Conservation (phyloP, 768 basidiomycete species). For the Mycena filopes region DNA sequence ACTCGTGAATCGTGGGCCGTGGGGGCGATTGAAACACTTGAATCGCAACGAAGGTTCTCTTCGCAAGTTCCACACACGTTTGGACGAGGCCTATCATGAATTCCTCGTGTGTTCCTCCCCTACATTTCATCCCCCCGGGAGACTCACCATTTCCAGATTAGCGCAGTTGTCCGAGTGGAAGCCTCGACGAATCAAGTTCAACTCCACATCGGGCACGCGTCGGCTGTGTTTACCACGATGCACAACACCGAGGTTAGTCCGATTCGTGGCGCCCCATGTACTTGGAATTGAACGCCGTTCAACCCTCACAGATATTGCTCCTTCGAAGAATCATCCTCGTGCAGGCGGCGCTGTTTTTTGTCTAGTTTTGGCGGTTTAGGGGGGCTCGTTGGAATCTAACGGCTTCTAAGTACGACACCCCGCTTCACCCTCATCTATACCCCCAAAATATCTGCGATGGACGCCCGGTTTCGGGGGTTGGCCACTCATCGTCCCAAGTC, state of each 20-base stretch:
- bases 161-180: constrained; percentile 2
- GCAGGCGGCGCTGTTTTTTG: constrained; percentile 14
- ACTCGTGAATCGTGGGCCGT: background rate
- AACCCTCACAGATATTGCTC: background rate
- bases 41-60: constrained; percentile 14
- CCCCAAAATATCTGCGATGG: background rate
- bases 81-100: constrained; percentile 15
- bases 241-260: background rate
- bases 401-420: background rate
- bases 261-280: background rate
- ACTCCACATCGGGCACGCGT: background rate
- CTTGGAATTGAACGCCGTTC: background rate
- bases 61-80: constrained; percentile 1
- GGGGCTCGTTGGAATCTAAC: background rate
- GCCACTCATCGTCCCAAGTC: too few species aligned
- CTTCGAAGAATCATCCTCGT: constrained; percentile 2
- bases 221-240: background rate
- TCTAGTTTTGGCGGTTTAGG: constrained; percentile 20
- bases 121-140: too few species aligned
- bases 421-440: constrained; percentile 12
- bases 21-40: constrained; percentile 9
- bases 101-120: background rate
- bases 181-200: background rate
- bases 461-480: constrained; percentile 17
- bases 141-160: background rate